A percentile compares a stretch with the other conserved stretches of the same genome.
phyloP scores from a whole-genome alignment of 768 basidiomycete genomes.

The Mycena olivaceomarginata region DNA sequence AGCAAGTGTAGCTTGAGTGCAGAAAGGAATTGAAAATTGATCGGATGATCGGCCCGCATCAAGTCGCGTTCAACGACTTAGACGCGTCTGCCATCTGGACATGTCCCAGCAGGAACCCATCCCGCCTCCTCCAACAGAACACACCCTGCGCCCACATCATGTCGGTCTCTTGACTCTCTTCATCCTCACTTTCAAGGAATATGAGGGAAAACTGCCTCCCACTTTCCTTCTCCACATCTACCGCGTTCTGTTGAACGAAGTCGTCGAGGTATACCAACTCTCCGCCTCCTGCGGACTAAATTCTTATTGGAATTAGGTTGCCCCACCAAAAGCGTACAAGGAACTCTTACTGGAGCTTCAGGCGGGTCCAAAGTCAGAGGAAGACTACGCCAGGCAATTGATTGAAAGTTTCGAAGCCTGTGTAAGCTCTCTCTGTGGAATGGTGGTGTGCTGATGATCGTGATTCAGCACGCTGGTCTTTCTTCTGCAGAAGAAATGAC shows the following conservation, averaged over 20 bases:
- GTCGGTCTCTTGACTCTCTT: conserved; percentile 80
- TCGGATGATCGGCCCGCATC: conserved; percentile 4
- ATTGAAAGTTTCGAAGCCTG: conserved; percentile 66
- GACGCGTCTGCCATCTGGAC: conserved; percentile 29
- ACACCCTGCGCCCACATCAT: conserved; percentile 87
- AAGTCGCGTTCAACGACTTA: background rate
- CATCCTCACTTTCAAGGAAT: conserved; percentile 78
- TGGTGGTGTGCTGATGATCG: conserved; percentile 10
- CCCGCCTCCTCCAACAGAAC: conserved; percentile 71
- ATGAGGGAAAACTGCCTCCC: conserved; percentile 71
- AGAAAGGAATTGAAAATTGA: background rate
- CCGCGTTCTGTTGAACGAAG: conserved; percentile 81
- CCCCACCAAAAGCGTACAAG: conserved; percentile 73
- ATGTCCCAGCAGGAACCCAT: conserved; percentile 52
- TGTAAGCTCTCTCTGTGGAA: conserved; percentile 44
- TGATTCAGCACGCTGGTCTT: conserved; percentile 67
- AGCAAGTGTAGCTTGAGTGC: background rate
- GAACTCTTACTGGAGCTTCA: conserved; percentile 68
- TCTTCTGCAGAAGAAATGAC: conserved; percentile 75
- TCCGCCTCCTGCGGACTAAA: conserved; percentile 6
- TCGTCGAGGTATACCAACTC: conserved; percentile 74
- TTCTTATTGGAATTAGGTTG: conserved; percentile 68
- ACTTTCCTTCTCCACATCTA: conserved; percentile 78
- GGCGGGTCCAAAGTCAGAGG: conserved; percentile 66
- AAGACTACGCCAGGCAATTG: conserved; percentile 64